phyloP scores from a whole-genome alignment of 352 stramenopile genomes.

The Globisporangium nodosum region DNA sequence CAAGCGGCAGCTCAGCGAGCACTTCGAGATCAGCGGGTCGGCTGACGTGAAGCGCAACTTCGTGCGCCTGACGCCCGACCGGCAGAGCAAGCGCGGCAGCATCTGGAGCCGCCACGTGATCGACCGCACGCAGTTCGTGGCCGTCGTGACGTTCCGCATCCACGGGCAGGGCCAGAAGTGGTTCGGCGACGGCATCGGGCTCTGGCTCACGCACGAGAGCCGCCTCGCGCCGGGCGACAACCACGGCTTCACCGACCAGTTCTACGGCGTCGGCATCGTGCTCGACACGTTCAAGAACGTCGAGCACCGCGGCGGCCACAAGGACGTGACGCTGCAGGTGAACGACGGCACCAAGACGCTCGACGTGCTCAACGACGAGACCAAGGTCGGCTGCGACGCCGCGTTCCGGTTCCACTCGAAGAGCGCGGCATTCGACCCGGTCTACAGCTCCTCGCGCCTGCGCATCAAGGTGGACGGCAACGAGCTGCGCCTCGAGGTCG shows the following conservation, averaged over 20 bases:
- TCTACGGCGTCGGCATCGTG: conserved; percentile 62
- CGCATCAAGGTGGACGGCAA: conserved; percentile 57
- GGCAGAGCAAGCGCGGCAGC: conserved; percentile 74
- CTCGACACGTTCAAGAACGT: conserved; percentile 80
- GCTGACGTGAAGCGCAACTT: conserved; percentile 82
- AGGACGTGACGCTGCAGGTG: conserved; percentile 75
- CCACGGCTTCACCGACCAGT: conserved; percentile 72
- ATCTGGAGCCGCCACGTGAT: conserved; percentile 57
- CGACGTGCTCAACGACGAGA: conserved; percentile 61
- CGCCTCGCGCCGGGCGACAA: conserved; percentile 56
- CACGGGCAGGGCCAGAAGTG: conserved; percentile 69
- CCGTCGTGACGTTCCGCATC: conserved; percentile 72
- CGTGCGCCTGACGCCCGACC: conserved; percentile 71
- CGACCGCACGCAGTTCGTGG: conserved; percentile 41
- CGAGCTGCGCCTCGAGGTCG: conserved; percentile 53
- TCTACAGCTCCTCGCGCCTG: conserved; percentile 64
- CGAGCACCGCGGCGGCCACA: conserved; percentile 71
- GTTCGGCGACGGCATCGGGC: conserved; percentile 71
- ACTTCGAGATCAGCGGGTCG: conserved; percentile 44
- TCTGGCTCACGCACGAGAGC: conserved; percentile 68
- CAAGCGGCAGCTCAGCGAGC: conserved; percentile 52
- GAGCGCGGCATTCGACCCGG: conserved; percentile 62
- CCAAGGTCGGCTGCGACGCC: conserved; percentile 69
- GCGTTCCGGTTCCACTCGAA: conserved; percentile 73
- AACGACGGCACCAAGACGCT: conserved; percentile 74